Evolutionary conservation across 1,284 basidiomycete genomes (phyloP).

Genomic region (Phlebopus sp.): DNA sequence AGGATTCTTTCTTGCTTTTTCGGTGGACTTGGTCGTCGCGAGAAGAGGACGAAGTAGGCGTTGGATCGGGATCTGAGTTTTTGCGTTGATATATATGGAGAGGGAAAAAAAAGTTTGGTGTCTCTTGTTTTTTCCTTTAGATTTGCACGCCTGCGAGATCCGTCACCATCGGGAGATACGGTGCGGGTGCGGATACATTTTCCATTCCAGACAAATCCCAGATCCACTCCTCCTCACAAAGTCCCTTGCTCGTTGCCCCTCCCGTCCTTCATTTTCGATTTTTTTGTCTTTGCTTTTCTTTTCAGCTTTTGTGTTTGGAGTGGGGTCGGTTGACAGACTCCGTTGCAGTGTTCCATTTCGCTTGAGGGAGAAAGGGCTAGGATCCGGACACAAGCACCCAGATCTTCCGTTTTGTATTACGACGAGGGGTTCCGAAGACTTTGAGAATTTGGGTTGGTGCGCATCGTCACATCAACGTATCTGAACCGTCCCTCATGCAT

Average conservation of each 20-base stretch:
- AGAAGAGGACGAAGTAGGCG: background rate
- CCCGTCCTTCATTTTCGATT: constrained; percentile 22
- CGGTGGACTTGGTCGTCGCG: too few species aligned
- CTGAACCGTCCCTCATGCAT: too few species aligned
- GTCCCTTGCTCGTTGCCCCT: constrained; percentile 8
- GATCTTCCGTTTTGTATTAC: too few species aligned
- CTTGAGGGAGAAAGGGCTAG: constrained; percentile 28
- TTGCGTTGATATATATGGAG: constrained; percentile 18
- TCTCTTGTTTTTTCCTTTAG: constrained; percentile 16
- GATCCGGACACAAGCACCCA: too few species aligned
- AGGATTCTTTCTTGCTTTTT: background rate
- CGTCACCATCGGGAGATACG: constrained; percentile 55
- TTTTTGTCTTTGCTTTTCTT: background rate
- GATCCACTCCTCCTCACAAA: constrained; percentile 32
- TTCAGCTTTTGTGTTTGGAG: background rate
- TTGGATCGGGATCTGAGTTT: constrained; percentile 29
- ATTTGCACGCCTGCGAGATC: constrained; percentile 43
- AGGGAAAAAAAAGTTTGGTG: constrained; percentile 12
- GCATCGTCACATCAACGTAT: too few species aligned
- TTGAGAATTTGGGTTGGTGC: too few species aligned
- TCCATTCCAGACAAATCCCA: constrained; percentile 18
- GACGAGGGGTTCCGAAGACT: too few species aligned
- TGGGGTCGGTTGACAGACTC: constrained; percentile 4
- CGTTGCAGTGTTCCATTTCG: constrained; percentile 23
- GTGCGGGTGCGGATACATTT: constrained; percentile 18